Percentiles rank a stretch among this genome's conserved stretches.
These are phyloP conservation scores for Aspergillus glaucus DNA, from an alignment of 2,329 filamentous ascomycete genomes.

Conservation along the genomic window DNA sequence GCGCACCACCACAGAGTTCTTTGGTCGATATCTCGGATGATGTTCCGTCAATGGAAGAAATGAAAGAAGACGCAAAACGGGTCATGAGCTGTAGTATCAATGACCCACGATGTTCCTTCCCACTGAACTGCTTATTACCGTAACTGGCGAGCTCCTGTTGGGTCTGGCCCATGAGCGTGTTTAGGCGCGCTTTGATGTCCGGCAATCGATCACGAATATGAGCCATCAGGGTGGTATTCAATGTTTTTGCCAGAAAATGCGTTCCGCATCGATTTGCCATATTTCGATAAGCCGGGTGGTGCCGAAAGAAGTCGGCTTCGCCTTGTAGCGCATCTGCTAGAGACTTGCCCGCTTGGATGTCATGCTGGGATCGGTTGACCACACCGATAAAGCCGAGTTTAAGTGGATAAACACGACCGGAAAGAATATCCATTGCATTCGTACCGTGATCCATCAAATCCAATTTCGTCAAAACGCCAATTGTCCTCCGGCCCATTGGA, in stretches of 20 bases:
- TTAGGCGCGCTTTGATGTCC: constrained; percentile 95
- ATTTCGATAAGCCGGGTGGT: constrained; percentile 94
- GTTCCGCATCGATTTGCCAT: constrained; percentile 92
- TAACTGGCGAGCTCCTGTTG: constrained; percentile 98
- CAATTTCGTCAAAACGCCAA: constrained; percentile 93
- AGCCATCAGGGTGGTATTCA: constrained; percentile 91
- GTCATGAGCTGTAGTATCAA: constrained; percentile 97
- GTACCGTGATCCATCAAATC: constrained; percentile 99
- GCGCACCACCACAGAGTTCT: constrained; percentile 86
- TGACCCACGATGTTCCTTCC: constrained; percentile 92
- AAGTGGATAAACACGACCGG: constrained; percentile 88
- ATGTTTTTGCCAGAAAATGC: constrained; percentile 84
- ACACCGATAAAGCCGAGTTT: constrained; percentile 98
- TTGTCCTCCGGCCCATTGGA: constrained; percentile 85
- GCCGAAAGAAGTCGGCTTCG: constrained; percentile 91
- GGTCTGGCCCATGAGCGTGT: constrained; percentile 99
- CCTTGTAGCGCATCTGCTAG: constrained; percentile 84
- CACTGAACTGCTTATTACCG: constrained; percentile 94
- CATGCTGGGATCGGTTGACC: constrained; percentile 95
- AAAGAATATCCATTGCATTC: constrained; percentile 95
- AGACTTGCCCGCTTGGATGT: constrained; percentile 94
- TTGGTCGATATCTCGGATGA: constrained; percentile 98
- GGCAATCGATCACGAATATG: constrained; percentile 94
- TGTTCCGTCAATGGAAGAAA: constrained; percentile 96
- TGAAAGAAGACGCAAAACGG: constrained; percentile 94